Base-by-base conservation (phyloP, 1,139 yeast genomes). In the Sugiyamaella pinicola region DNA sequence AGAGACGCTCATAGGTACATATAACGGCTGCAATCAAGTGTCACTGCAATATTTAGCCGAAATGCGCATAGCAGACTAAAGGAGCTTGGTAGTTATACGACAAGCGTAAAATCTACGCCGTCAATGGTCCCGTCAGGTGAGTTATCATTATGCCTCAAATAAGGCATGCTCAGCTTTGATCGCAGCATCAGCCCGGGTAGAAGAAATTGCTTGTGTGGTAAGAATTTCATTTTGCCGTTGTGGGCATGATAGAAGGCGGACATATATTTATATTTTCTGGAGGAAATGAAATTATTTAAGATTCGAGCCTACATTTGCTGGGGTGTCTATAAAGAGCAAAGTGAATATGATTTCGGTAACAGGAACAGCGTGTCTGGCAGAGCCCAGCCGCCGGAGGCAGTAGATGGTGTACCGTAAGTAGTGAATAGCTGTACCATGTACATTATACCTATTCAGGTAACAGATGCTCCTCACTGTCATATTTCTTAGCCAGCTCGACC, bases 41-140 rank as follows among this genome's bases (percentile, higher is more conserved):
- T 80, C 87, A 0, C 69, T 84, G 38, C 76, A 83, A 45, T 89
- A 81, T 62, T 74, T 88, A 51, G 89, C 91, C 1, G 90, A 87
- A 88, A 88, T 64, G 87, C 95, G 10, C 96, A 88, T 64, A 70
- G 96, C 75, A 72, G 19, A 83, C 86, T 0, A 86, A 83, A 52
- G 93, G 90, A 31, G 95, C 93, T 0, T 88, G 96, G 96, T 89
- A 86, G 66, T 86, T 85, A 65, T 88, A 89, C 69, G 95, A 88
- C 69, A 88, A 87, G 69, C 79, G 89, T 60, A 88, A 87, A 72
- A 86, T 87, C 68, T 87, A 87, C 67, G 86, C 85, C 40, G 82
- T 88, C 87, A 0, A 68, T 80, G 58, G 71, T 70, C 13, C 58
- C 64, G 12, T 87, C 84, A 0, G 57, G n/a, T n/a, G n/a, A n/a